phyloP scores from a whole-genome alignment of 768 basidiomycete species.

The Psilocybe sp. region DNA sequence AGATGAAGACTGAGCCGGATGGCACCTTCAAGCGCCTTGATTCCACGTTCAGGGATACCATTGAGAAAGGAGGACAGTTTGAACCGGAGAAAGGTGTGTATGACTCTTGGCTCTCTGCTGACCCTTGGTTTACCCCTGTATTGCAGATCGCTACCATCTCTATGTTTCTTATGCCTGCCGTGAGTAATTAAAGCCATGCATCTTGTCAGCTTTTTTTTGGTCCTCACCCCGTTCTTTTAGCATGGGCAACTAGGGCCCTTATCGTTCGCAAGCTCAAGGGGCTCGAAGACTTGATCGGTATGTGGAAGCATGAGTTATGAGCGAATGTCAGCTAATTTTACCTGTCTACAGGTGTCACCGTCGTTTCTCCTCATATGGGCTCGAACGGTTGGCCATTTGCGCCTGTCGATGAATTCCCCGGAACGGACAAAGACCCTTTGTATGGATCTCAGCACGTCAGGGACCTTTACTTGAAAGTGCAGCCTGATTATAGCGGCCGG shows the following conservation, averaged over 20 bases:
- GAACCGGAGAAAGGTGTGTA: slow-evolving; percentile 72
- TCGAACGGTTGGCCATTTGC: slow-evolving; percentile 86
- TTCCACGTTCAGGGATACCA: slow-evolving; percentile 50
- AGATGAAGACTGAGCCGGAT: slow-evolving; percentile 50
- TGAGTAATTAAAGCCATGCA: slow-evolving; percentile 30
- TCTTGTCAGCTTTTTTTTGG: background rate
- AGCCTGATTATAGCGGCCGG: slow-evolving; percentile 73
- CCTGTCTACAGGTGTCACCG: slow-evolving; percentile 57
- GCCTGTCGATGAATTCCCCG: slow-evolving; percentile 62
- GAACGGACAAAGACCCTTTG: slow-evolving; percentile 72
- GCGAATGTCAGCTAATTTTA: background rate
- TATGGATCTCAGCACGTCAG: slow-evolving; percentile 68
- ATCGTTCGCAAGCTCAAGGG: slow-evolving; percentile 92
- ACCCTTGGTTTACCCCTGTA: background rate
- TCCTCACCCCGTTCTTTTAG: slow-evolving; percentile 30
- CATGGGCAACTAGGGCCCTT: slow-evolving; percentile 92
- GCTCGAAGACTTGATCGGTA: slow-evolving; percentile 79
- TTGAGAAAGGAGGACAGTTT: slow-evolving; percentile 39
- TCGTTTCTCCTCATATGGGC: slow-evolving; percentile 87
- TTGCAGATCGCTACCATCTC: slow-evolving; percentile 84
- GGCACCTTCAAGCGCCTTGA: slow-evolving; percentile 62
- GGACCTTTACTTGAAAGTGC: slow-evolving; percentile 79
- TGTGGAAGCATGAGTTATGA: slow-evolving; percentile 22
- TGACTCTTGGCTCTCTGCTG: background rate
- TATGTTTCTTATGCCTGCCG: slow-evolving; percentile 88